Evolutionary conservation across 2,329 filamentous ascomycete species (phyloP).

Genomic region (Fusarium sp.): DNA sequence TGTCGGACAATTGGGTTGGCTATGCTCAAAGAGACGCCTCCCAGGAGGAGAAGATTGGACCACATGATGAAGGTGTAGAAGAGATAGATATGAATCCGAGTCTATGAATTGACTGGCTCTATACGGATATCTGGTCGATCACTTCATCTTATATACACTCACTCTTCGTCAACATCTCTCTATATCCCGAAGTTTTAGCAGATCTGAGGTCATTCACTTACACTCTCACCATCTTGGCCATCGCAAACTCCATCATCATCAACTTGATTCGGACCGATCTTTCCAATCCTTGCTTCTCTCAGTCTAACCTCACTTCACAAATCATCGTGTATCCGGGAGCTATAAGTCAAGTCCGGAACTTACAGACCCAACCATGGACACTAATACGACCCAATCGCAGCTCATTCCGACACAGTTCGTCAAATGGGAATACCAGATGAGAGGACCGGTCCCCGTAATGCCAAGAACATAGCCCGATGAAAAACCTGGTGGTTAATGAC

Average conservation of each 20-base stretch:
- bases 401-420: not conserved
- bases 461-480: not conserved
- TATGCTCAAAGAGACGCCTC: conserved; percentile 18
- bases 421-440: not conserved
- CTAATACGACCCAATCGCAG: not conserved
- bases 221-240: not conserved
- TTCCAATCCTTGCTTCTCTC: not conserved
- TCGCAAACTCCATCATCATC: not conserved
- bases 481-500: not conserved
- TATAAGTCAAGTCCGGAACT: not conserved
- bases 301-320: not conserved
- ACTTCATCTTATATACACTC: conserved; percentile 8
- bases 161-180: not conserved
- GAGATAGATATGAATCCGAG: not conserved
- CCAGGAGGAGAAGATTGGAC: conserved; percentile 21
- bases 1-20: conserved; percentile 20
- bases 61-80: conserved; percentile 6
- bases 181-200: not conserved
- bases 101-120: not conserved
- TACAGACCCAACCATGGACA: not conserved
- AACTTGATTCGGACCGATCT: conserved; percentile 23
- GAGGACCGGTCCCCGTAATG: not conserved
- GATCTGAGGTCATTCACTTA: not conserved
- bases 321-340: not conserved
- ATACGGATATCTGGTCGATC: not conserved